Conservation (phyloP, 2,329 filamentous ascomycete species). For the Zasmidium citrigriseum region DNA sequence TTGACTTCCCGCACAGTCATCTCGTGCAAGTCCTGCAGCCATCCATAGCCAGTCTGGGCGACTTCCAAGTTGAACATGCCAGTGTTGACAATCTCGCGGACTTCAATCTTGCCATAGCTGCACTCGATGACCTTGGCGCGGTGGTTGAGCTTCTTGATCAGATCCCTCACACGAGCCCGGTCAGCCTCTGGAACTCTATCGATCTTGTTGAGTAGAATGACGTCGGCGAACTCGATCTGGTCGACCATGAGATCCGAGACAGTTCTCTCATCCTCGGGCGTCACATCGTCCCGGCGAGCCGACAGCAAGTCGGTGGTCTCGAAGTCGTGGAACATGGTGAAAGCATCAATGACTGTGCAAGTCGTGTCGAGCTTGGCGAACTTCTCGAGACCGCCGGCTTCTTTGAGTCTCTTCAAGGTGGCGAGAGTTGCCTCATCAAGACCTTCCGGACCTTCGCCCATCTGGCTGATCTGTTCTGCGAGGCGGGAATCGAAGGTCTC, state of each 20-base stretch:
- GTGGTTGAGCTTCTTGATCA: constrained; percentile 62
- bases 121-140: constrained; percentile 65
- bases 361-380: constrained; percentile 70
- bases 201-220: constrained; percentile 69
- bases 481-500: constrained; percentile 68
- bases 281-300: constrained; percentile 61
- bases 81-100: constrained; percentile 66
- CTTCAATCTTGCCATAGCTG: constrained; percentile 60
- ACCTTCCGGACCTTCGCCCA: constrained; percentile 31
- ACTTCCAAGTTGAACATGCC: constrained; percentile 65
- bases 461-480: constrained; percentile 37
- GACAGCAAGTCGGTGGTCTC: constrained; percentile 69
- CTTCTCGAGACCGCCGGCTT: constrained; percentile 64
- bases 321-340: constrained; percentile 72
- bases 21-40: constrained; percentile 69
- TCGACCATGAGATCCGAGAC: constrained; percentile 76
- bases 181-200: constrained; percentile 58
- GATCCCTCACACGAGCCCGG: constrained; percentile 20
- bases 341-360: constrained; percentile 72
- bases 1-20: constrained; percentile 64
- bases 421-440: constrained; percentile 25
- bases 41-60: constrained; percentile 66
- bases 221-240: constrained; percentile 76
- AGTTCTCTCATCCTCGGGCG: constrained; percentile 68
- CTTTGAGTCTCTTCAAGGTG: constrained; percentile 31